phyloP scores from a whole-genome alignment of 768 basidiomycete genomes.

The Ephemerocybe angulata region DNA sequence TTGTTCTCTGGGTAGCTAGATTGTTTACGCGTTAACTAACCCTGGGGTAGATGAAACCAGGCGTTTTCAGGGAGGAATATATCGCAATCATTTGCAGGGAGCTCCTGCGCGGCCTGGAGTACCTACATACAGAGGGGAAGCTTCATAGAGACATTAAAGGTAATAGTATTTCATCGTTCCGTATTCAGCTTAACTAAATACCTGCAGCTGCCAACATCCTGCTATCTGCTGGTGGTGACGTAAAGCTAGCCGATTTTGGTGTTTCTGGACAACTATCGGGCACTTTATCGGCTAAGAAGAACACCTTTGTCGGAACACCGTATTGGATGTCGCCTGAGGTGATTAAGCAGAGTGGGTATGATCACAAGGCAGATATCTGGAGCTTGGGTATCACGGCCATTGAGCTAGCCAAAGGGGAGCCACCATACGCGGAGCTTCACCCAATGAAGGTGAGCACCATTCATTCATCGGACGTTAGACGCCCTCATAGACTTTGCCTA shows the following conservation, averaged over 20 bases:
- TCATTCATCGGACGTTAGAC: neutral
- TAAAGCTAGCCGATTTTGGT: constrained; percentile 98
- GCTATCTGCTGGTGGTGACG: constrained; percentile 87
- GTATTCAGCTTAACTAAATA: constrained; percentile 3
- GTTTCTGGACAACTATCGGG: constrained; percentile 97
- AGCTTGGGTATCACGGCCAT: constrained; percentile 96
- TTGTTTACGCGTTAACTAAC: constrained; percentile 13
- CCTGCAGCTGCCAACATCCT: constrained; percentile 86
- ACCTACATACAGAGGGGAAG: constrained; percentile 94
- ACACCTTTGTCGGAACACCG: constrained; percentile 96
- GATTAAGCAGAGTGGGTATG: constrained; percentile 99
- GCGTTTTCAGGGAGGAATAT: constrained; percentile 96
- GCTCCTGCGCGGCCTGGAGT: constrained; percentile 87
- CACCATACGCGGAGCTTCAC: constrained; percentile 96
- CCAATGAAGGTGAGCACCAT: constrained; percentile 88
- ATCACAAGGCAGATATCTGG: constrained; percentile 99
- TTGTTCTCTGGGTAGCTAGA: constrained; percentile 18
- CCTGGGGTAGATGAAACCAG: constrained; percentile 86
- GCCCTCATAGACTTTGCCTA: neutral
- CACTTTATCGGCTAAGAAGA: constrained; percentile 91
- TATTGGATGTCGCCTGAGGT: constrained; percentile 99
- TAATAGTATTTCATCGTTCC: constrained; percentile 25
- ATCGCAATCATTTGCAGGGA: constrained; percentile 96
- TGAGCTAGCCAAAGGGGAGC: constrained; percentile 95
- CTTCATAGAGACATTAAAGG: constrained; percentile 99